phyloP scores from a whole-genome alignment of 2,329 filamentous ascomycete genomes.

The Fusarium sp. region DNA sequence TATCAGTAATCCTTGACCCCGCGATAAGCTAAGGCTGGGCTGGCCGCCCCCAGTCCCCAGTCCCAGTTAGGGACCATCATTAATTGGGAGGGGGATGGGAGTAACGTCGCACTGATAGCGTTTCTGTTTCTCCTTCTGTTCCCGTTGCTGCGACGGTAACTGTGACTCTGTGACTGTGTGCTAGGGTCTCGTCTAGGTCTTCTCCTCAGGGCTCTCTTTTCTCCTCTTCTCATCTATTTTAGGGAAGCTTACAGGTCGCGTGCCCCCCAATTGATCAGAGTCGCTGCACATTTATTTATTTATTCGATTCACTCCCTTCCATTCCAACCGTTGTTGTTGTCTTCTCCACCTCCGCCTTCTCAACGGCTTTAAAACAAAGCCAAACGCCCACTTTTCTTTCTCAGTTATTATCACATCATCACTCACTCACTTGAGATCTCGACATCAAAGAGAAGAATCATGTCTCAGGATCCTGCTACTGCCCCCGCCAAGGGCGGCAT shows the following conservation, averaged over 20 bases:
- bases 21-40: constrained; percentile 18
- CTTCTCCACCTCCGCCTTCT: constrained; percentile 14
- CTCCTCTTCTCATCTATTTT: constrained; percentile 18
- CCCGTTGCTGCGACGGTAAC: neutral
- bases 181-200: constrained; percentile 1
- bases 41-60: neutral
- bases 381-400: neutral
- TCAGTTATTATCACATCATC: neutral
- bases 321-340: neutral
- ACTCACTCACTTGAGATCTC: neutral
- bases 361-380: constrained; percentile 26
- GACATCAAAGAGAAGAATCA: neutral
- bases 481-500: constrained; percentile 12
- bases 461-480: constrained; percentile 25
- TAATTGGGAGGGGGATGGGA: neutral
- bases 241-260: constrained; percentile 22
- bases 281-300: neutral
- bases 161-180: neutral
- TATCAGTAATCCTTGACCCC: constrained; percentile 20
- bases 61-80: neutral
- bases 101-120: constrained; percentile 27
- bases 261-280: constrained; percentile 2
- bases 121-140: neutral
- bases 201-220: constrained; percentile 1
- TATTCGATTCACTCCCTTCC: neutral